These are phyloP conservation scores for Craspedostauros australis DNA, from an alignment of 108 stramenopile species.

Conservation along the genomic window DNA sequence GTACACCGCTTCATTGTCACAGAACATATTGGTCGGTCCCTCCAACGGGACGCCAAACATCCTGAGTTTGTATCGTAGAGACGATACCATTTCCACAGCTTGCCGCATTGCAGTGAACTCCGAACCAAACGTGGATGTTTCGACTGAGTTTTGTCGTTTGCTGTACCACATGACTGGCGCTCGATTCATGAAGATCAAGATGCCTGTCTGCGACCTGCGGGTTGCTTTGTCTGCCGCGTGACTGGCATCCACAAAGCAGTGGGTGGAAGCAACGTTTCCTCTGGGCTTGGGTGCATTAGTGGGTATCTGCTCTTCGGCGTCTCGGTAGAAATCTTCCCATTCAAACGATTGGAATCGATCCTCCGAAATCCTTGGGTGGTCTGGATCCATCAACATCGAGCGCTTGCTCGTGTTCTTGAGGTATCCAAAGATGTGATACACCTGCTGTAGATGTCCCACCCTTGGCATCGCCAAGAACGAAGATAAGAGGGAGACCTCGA, in stretches of 20 bases:
- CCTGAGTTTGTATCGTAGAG: constrained; percentile 40
- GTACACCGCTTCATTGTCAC: constrained; percentile 35
- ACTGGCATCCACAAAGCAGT: constrained; percentile 44
- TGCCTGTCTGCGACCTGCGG: constrained; percentile 43
- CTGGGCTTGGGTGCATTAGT: too few species aligned
- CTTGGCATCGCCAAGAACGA: too few species aligned
- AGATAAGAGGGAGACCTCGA: too few species aligned
- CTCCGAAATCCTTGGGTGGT: too few species aligned
- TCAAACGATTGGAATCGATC: too few species aligned
- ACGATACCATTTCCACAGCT: constrained; percentile 13
- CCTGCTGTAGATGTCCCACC: constrained; percentile 33
- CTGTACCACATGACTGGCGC: constrained; percentile 41
- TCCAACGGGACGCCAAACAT: constrained; percentile 42
- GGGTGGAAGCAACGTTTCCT: too few species aligned
- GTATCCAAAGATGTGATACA: constrained; percentile 32
- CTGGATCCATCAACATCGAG: too few species aligned
- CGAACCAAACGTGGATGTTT: constrained; percentile 45
- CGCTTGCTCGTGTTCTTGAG: constrained; percentile 14
- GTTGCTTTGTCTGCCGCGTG: constrained; percentile 45
- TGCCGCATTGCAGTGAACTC: constrained; percentile 39
- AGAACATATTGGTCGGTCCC: constrained; percentile 31
- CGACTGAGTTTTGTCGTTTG: constrained; percentile 48
- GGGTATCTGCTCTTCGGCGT: constrained; percentile 11
- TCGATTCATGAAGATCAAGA: constrained; percentile 46
- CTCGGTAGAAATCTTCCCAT: constrained; percentile 17